Percentiles rank a stretch among this genome's conserved stretches.
phyloP scores from a whole-genome alignment of 2,329 filamentous ascomycete genomes.

The Aspergillus calidoustus region DNA sequence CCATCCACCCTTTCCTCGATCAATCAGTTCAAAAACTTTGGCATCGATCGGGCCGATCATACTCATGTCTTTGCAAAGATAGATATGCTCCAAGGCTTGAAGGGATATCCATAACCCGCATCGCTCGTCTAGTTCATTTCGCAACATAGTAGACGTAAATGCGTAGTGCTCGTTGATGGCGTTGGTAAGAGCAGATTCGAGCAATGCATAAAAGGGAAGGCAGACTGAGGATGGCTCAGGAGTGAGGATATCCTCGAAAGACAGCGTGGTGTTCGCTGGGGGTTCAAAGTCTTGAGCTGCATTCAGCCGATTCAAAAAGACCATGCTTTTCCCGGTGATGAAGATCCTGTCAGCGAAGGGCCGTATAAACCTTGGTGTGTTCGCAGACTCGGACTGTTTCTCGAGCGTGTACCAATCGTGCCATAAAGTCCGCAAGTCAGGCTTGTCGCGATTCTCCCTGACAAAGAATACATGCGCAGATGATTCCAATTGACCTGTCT shows the following conservation, averaged over 20 bases:
- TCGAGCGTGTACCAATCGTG: slow-evolving; percentile 72
- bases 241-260: slow-evolving; percentile 42
- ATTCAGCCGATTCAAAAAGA: slow-evolving; percentile 76
- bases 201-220: slow-evolving; percentile 65
- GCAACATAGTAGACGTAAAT: slow-evolving; percentile 69
- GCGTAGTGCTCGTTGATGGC: slow-evolving; percentile 79
- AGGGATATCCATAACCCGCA: slow-evolving; percentile 71
- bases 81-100: slow-evolving; percentile 71
- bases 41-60: slow-evolving; percentile 68
- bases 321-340: slow-evolving; percentile 83
- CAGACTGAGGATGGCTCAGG: slow-evolving; percentile 37
- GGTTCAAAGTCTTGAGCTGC: slow-evolving; percentile 39
- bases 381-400: slow-evolving; percentile 59
- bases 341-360: slow-evolving; percentile 74
- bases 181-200: slow-evolving; percentile 70
- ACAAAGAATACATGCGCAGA: slow-evolving; percentile 75
- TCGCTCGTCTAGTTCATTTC: slow-evolving; percentile 67
- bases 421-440: slow-evolving; percentile 73
- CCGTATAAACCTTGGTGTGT: slow-evolving; percentile 76
- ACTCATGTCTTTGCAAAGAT: slow-evolving; percentile 76
- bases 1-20: slow-evolving; percentile 66
- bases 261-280: slow-evolving; percentile 42
- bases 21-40: slow-evolving; percentile 75
- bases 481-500: slow-evolving; percentile 68
- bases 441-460: slow-evolving; percentile 58